Base-by-base conservation (phyloP, 2,329 filamentous ascomycete species). In the Rutstroemia sp. region DNA sequence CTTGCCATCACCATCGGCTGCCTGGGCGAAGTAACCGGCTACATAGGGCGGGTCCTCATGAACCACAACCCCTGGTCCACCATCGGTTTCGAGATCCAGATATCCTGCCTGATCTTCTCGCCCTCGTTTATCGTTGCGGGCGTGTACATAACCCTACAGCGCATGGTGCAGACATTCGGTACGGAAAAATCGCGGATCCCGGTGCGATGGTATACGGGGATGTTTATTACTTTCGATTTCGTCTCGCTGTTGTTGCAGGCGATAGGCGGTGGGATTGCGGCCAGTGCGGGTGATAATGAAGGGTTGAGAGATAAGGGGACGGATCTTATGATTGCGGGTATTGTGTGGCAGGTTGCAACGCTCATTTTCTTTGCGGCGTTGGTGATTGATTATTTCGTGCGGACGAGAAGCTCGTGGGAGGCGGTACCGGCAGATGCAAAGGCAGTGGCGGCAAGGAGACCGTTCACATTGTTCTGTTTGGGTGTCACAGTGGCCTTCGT, bases 151-250 rank as follows among this genome's bases (percentile, higher is more conserved):
- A 83, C 79, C 3, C 77, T 86, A 58, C 59, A 61, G 38, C 57
- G 61, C 39, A 39, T 66, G 25, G 56, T 63, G 19, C 51, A 58
- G 9, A 53, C 56, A 8, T 65, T 65, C 23, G 61, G 61, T 9
- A 30, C 30, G 16, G 59, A 57, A 27, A 57, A 50, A 16, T 54
- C 54, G 19, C 54, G 48, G 14, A 37, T 79, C 44, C 66, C 67
- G 14, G 74, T 76, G 0, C 67, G 69, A 48, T 73, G 67, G 52
- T 79, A 78, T 58, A 77, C 76, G 8, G 69, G 74, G 42, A 73
- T 78, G 70, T 86, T 87, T 70, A 78, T 86, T 61, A 73, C 78
- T 49, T 77, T 76, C 67, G 81, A 84, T 67, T 71, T 82, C 12
- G 75, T 76, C 45, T 82, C 79, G 60, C 75, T 84, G 58, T 65